Base-by-base conservation (phyloP, 805 yeast species). In the Lipomyces kockii region DNA sequence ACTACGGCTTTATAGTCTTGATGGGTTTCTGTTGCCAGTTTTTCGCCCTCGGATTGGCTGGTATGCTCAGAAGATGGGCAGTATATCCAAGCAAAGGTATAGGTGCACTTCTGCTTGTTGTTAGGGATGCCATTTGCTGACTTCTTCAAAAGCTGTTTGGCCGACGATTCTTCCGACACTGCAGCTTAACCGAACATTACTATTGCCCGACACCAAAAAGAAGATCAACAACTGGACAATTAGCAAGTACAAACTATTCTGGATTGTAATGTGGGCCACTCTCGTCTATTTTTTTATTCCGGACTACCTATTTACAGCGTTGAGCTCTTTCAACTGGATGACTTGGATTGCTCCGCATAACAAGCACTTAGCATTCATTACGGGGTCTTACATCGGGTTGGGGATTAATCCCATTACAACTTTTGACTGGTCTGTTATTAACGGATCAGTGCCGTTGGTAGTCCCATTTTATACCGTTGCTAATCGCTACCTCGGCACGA, bases 221-320 rank as follows among this genome's bases (percentile, higher is more conserved):
- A 73, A 74, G 4, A 83, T 85, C 37, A 81, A 85, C 72, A 89
- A 90, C 2, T 87, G 91, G 91, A 82, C 75, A 52, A 80, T 87
- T 52, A 79, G 85, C 11, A 80, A 87, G 62, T 83, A 81, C 71
- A 78, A 76, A 61, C 83, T 86, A 70, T 87, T 88, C 77, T 69
- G 80, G 27, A 63, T 79, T 39, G 80, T 80, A 1, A 80, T 85
- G 61, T 61, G 72, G 17, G 76, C 78, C 17, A 76, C 83, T 29
- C 86, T 87, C 71, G 71, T 83, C 3, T 88, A 87, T 83, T 85
- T 85, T 73, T 88, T 89, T 87, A 78, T 89, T 71, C 91, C 92
- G 3, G 89, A 87, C 64, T 87, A 80, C 73, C 79, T 89, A 25
- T 87, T 87, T 78, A 79, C 80, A 20, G 90, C 86, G 1, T 80